Evolutionary conservation across 2,329 filamentous ascomycete species (phyloP), one percentile per base, ranked within the genome.

Genomic region (Apiospora hydei): DNA sequence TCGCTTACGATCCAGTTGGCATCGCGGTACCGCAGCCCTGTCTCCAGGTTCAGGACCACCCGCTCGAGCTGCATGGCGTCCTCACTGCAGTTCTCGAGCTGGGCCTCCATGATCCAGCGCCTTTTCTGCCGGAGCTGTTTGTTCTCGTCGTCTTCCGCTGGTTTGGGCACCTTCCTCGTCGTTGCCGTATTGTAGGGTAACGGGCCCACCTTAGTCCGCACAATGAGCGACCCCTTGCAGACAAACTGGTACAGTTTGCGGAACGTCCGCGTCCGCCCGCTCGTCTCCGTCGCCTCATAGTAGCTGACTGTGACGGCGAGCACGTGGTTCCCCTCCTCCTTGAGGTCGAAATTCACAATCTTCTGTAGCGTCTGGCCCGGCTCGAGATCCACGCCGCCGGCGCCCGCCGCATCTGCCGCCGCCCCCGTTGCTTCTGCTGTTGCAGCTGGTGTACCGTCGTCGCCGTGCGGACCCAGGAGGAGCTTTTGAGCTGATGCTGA

Each of bases 241-340:
- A 97, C 92, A 80, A 99, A 99, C 82, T 98, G 96, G 82, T 98
- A 99, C 73, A 99, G 85, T 84, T 98, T 98, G 76, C 96, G 88
- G 80, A 98, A 98, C 13, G 94, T 97, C 73, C 96, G 87, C 49
- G 93, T 92, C 69, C 94, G 89, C 3, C 90, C 90, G 75, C 88
- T 89, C 24, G 88, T 90, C 77, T 93, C 85, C n/a, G 88, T 89
- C 0, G 93, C 95, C 83, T 98, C 96, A 71, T 95, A 97, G 83
- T 98, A 98, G 75, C 93, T 96, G 73, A 98, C 93, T 70, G 94
- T 98, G 73, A 98, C 95, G 8, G 94, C 94, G 10, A 99, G 87
- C 16, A 98, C 94, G 82, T 99, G 95, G 77, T 94, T 95, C 0
- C 96, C 96, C 80, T 98, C 95, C 80, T 98, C 96, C 78, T 95